Evolutionary conservation across 2,329 filamentous ascomycete species (phyloP).

Genomic region (Hypoxylon rubiginosum): DNA sequence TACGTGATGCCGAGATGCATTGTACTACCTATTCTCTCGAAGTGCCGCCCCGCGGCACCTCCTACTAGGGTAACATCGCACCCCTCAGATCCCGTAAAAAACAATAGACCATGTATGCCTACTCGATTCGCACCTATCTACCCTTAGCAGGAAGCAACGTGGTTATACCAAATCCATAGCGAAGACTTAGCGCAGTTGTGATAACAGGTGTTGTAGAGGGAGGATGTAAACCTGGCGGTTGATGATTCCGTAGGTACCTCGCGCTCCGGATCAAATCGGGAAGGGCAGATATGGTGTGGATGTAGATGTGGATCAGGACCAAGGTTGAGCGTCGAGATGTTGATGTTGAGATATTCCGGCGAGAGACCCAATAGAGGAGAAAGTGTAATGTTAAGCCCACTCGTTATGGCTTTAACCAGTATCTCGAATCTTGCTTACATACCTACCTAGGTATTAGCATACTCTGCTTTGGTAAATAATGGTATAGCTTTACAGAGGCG

Average conservation of each 20-base stretch:
- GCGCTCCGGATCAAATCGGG: not conserved
- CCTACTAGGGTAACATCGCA: slow-evolving; percentile 9
- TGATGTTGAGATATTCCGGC: too few relatives aligned
- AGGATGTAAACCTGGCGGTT: slow-evolving; percentile 18
- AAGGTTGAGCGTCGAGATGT: too few relatives aligned
- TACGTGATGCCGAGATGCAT: slow-evolving; percentile 5
- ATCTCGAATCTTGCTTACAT: too few relatives aligned
- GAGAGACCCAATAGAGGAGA: too few relatives aligned
- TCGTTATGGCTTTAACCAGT: too few relatives aligned
- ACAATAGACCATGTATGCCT: too few relatives aligned
- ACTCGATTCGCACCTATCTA: not conserved
- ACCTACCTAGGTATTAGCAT: too few relatives aligned
- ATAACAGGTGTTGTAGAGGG: not conserved
- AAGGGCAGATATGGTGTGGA: not conserved
- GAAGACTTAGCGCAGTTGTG: not conserved
- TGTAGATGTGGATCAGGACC: not conserved
- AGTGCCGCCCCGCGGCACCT: not conserved
- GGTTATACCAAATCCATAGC: slow-evolving; percentile 6
- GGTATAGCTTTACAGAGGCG: not conserved
- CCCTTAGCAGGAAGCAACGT: slow-evolving; percentile 3
- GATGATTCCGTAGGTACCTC: not conserved
- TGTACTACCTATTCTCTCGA: slow-evolving; percentile 1
- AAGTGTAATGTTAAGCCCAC: too few relatives aligned
- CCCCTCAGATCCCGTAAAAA: slow-evolving; percentile 1
- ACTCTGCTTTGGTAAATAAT: too few relatives aligned